Evolutionary conservation across 805 yeast genomes (phyloP).

Genomic region (Candida parachauliodes): DNA sequence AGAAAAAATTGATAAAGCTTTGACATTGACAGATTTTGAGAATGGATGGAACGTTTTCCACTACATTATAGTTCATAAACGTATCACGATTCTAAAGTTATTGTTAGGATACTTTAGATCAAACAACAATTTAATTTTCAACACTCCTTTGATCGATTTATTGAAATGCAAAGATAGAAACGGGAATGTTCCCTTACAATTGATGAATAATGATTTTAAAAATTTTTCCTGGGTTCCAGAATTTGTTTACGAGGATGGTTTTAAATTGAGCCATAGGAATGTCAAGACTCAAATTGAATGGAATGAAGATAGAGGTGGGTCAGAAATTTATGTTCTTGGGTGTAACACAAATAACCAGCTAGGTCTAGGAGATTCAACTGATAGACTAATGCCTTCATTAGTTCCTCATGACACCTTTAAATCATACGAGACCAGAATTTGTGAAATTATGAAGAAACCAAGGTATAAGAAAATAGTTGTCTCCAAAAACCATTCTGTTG

Average conservation of each 20-base stretch:
- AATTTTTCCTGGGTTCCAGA: constrained; percentile 42
- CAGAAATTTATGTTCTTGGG: constrained; percentile 60
- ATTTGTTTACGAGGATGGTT: constrained; percentile 35
- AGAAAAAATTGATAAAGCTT: constrained; percentile 40
- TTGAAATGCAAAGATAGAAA: constrained; percentile 64
- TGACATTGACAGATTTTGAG: constrained; percentile 57
- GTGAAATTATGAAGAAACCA: constrained; percentile 27
- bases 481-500: constrained; percentile 64
- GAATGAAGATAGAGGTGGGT: constrained; percentile 48
- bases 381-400: constrained; percentile 36
- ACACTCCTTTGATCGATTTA: constrained; percentile 8
- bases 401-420: constrained; percentile 28
- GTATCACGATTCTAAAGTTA: constrained; percentile 50
- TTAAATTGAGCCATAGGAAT: constrained; percentile 20
- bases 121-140: constrained; percentile 4
- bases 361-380: constrained; percentile 64
- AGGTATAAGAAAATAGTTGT: constrained; percentile 47
- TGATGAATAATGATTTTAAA: constrained; percentile 47
- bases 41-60: constrained; percentile 83
- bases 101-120: constrained; percentile 24
- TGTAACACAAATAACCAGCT: constrained; percentile 58
- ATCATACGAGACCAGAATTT: constrained; percentile 7
- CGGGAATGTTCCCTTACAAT: constrained; percentile 69
- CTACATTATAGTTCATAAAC: constrained; percentile 56
- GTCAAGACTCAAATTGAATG: constrained; percentile 16